A percentile compares a stretch with the other conserved stretches of the same genome.
Evolutionary conservation across 495 filamentous ascomycete genomes (phyloP).

Genomic region (Pyrenula aspistea): DNA sequence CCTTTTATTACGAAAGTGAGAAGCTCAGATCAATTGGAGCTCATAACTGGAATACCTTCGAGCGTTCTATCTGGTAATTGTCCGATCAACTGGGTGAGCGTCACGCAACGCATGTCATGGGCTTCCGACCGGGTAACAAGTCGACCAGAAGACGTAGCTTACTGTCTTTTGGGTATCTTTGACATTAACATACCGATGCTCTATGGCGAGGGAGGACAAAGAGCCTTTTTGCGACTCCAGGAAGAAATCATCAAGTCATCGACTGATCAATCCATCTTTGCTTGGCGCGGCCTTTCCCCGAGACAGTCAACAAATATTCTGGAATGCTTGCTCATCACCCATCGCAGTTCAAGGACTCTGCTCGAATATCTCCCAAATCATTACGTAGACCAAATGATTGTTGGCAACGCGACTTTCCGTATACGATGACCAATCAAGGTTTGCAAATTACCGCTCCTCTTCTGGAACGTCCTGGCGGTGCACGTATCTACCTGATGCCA

Average conservation of each 20-base stretch:
- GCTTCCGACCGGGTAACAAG: conserved; percentile 4
- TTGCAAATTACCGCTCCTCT: too few species aligned
- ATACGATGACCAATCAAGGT: not conserved
- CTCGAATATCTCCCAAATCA: not conserved
- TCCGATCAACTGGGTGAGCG: not conserved
- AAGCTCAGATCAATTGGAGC: not conserved
- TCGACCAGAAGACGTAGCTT: conserved; percentile 7
- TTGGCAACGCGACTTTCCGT: not conserved
- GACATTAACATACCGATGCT: conserved; percentile 10
- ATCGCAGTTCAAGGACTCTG: not conserved
- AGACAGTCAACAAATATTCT: conserved; percentile 23
- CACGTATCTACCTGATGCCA: too few species aligned
- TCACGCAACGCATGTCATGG: conserved; percentile 6
- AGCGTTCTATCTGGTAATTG: not conserved
- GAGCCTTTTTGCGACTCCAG: conserved; percentile 6
- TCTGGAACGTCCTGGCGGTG: too few species aligned
- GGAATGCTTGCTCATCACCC: not conserved
- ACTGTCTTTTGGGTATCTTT: conserved; percentile 11
- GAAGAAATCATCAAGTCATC: conserved; percentile 8
- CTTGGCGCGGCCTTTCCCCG: conserved; percentile 25
- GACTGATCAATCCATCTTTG: conserved; percentile 6
- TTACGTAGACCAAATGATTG: not conserved
- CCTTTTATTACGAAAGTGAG: conserved; percentile 3
- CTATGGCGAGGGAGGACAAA: conserved; percentile 6
- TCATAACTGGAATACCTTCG: not conserved